Evolutionary conservation across 2,329 filamentous ascomycete species (phyloP), one percentile per base, ranked within the genome.

Genomic region (Aureobasidium sp.): DNA sequence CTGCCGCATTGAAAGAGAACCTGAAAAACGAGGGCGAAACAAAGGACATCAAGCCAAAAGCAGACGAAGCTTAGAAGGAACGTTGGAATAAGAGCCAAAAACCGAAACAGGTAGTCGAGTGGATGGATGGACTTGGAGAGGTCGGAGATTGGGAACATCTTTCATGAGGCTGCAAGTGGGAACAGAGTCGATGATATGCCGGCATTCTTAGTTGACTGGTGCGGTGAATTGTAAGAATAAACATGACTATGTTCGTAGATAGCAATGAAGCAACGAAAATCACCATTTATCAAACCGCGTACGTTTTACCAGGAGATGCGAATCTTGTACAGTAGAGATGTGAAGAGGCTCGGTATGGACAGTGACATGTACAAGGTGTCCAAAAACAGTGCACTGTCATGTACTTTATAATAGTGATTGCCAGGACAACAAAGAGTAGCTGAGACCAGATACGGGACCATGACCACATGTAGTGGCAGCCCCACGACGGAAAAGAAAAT

Each of bases 31-130:
- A 42, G 30, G 48, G 48, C 25, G 40, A 53, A 21, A 19, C 55
- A 14, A 55, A 55, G 45, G 56, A 57, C 35, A 52, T 51, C 21
- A 50, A 44, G 34, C 27, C 11, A 25, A 53, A 39, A 38, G 45
- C 48, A 6, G 25, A 30, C 16, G 34, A 56, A 52, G 53, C 52
- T 16, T 54, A 55, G 22, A 48, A 62, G 49, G 55, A 14, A 24
- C 3, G 14, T 16, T 41, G 39, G 39, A 11, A 24, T 16, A 11
- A 7, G 6, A 21, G 12, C 6, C n/a, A n/a, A n/a, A n/a, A n/a
- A n/a, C n/a, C n/a, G n/a, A n/a, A n/a, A n/a, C n/a, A n/a, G n/a
- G n/a, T n/a, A n/a, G n/a, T n/a, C n/a, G n/a, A n/a, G n/a, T 24
- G 37, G 21, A 14, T 24, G n/a, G 37, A 6, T 3, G 16, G 27